Base-by-base conservation (phyloP, 2,329 filamentous ascomycete species). In the Lecanicillium sp. region DNA sequence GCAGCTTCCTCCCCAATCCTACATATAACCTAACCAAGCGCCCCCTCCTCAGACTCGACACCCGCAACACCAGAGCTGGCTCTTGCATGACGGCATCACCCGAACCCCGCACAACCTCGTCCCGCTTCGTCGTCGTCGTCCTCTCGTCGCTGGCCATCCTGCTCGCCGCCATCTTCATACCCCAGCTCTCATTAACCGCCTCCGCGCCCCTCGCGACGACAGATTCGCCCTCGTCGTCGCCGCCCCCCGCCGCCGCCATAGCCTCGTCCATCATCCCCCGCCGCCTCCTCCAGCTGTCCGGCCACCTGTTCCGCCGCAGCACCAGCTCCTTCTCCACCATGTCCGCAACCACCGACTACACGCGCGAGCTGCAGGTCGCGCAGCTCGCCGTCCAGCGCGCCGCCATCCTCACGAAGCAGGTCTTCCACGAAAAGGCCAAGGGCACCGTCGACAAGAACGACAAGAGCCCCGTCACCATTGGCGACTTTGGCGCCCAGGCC, bases 401-500 rank as follows among this genome's bases (percentile, higher is more conserved):
- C 37, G 55, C 69, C 42, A 62, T 72, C 48, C 68, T 73, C 39
- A 74, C 71, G 47, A 71, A 70, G 57, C 61, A 63, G 28, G 70
- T 74, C 52, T 74, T 74, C 57, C 61, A 88, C 65, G 84, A 90
- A 52, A 92, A 90, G 64, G 84, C 87, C 53, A 97, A 97, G 68
- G 90, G 90, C 51, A 96, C 92, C 33, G 74, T 95, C 37, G 59
- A 63, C 54, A 98, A 98, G 51, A 83, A 87, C 62, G 92, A 98
- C 72, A 87, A 87, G 59, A 95, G 89, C 9, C 92, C 92, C 48
- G 92, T 98, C 53, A 98, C 92, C 14, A 92, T 97, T 53, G 92
- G 90, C 60, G 92, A 98, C 68, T 97, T 95, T 61, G 92, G 92
- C 56, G 94, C 92, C 28, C 92, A 98, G 69, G 89, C 92, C 22